A percentile compares a stretch with the other conserved stretches of the same genome.
These are phyloP conservation scores for Aphanomyces euteiches DNA, from an alignment of 352 stramenopile species.

Conservation along the genomic window DNA sequence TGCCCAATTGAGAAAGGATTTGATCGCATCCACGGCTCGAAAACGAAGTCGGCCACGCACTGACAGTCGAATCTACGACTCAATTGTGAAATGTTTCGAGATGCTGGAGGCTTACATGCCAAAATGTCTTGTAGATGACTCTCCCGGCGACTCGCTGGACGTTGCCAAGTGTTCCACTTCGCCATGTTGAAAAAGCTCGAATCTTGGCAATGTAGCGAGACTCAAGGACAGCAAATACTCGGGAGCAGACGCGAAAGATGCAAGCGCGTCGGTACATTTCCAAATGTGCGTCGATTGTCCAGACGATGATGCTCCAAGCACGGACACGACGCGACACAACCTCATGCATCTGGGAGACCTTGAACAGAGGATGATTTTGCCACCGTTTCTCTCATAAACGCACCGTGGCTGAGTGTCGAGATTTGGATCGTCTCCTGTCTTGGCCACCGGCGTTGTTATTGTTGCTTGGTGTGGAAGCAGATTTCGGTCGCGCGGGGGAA, in stretches of 20 bases:
- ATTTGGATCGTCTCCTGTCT: not conserved
- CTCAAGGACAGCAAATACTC: not conserved
- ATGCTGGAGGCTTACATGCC: conserved; percentile 8
- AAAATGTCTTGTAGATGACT: conserved; percentile 13
- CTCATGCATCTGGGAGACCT: not conserved
- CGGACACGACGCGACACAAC: not conserved
- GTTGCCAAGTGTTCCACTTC: not conserved
- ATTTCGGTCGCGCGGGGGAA: not conserved
- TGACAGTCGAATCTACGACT: conserved; percentile 13
- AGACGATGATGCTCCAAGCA: conserved; percentile 6
- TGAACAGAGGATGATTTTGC: too few species aligned
- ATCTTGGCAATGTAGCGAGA: not conserved
- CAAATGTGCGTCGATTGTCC: conserved; percentile 5
- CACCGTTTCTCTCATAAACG: too few species aligned
- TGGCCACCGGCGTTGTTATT: not conserved
- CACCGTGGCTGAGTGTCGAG: too few species aligned
- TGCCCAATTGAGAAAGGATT: conserved; percentile 14
- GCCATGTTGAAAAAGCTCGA: conserved; percentile 4
- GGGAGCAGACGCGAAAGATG: conserved; percentile 11
- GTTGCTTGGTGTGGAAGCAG: not conserved
- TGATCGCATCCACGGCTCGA: not conserved
- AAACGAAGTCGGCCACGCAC: not conserved
- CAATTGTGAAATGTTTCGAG: not conserved
- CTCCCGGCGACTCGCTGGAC: not conserved
- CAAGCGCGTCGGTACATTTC: conserved; percentile 8